Evolutionary conservation across 306 rosid species (phyloP), one percentile per base, ranked within the genome.

Genomic region (Gillenia trifoliata): DNA sequence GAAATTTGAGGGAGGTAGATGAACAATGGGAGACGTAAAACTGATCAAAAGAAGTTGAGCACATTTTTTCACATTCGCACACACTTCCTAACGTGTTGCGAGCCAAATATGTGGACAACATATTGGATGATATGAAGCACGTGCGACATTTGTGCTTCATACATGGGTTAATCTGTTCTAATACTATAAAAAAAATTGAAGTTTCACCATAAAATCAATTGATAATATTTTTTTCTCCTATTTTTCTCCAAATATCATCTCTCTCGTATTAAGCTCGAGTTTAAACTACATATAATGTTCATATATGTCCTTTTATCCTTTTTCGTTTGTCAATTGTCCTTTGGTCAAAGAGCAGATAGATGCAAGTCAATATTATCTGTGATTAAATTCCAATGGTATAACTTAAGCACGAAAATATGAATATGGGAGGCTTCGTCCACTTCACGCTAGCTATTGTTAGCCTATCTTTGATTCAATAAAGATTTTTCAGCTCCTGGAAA

Each of bases 401-500:
- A n/a, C n/a, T n/a, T n/a, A 13, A 13, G 62, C 38, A 19, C 19
- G 30, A 25, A 68, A 16, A 41, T 8, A 56, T 56, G 75, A 71
- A 55, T n/a, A 71, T 8, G 50, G 23, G 22, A 16, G 50, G 28
- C 75, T 40, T 59, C 66, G 67, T 59, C 64, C 47, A 8, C 28
- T 8, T 72, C 57, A 72, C 67, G 76, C 66, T 16, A 16, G 54
- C 7, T 55, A 55, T 38, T 38, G 41, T 13, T 26, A 56, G 66
- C 36, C 65, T 15, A 25, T 54, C 75, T 2, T 47, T 19, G 13
- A 68, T 68, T 52, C 43, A 59, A 30, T 34, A 38, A 34, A 54
- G 34, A 36, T 15, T 15, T 13, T 71, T 56, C 66, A 15, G 36
- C 66, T 71, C 54, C 66, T 57, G 67, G 67, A 72, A 57, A 72